Base-by-base conservation (phyloP, 2,329 filamentous ascomycete genomes). In the Epichloe sibirici region DNA sequence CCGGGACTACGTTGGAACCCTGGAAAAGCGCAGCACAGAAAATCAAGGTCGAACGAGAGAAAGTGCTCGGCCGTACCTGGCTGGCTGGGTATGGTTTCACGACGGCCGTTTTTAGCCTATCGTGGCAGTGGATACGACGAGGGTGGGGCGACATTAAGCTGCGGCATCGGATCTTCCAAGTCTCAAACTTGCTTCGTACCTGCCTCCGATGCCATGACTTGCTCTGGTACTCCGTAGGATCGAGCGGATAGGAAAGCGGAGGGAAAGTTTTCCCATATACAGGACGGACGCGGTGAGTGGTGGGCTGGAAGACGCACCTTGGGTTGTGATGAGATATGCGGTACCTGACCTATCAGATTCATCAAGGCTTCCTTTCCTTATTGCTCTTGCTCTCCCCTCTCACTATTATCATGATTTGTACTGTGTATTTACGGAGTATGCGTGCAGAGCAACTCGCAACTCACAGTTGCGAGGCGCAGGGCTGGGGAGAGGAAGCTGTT, bases 21-120 rank as follows among this genome's bases (percentile, higher is more conserved):
- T 12, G 7, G 7, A 35, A 35, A 12, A 12, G 34, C 34, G 17
- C 17, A 21, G 17, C 34, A 35, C 37, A 34, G 31, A 28, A 9
- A 37, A 45, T 34, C 44, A 45, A 42, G 47, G 13, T 8, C 6
- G 25, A 48, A 37, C 25, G 40, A 31, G 25, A 37, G 48, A 31
- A 28, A 47, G 17, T 37, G n/a, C 17, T 21, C 9, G 17, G 17
- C n/a, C 5, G 45, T 38, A 25, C 45, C 13, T 38, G 34, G 40
- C 3, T 15, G 42, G 13, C 4, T 31, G 12, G 42, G n/a, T 23
- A 15, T 35, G 42, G 48, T 51, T 51, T 48, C 52, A 54, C 48
- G 12, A 51, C 44, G 42, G 43, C 47, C 42, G 43, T 53, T 49
- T 38, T 53, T 49, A 46, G 47, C 51, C 48, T 35, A 44, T 53